Evolutionary conservation across 129 eudicot species (phyloP).

Genomic region (Calendula officinalis): DNA sequence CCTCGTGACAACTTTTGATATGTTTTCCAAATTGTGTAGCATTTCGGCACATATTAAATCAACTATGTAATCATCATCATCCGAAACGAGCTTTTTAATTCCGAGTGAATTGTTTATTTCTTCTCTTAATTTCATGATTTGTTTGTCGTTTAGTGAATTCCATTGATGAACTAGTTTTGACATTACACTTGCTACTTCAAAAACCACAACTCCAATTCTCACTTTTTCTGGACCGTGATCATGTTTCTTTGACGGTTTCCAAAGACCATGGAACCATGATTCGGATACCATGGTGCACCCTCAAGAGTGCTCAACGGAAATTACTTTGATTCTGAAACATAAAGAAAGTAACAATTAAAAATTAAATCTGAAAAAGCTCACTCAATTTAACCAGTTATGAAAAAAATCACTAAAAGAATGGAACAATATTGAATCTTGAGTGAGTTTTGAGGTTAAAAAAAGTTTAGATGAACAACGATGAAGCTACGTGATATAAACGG

Average conservation of each 20-base stretch:
- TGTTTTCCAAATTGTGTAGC: constrained; percentile 49
- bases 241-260: constrained; percentile 55
- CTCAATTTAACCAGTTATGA: too few relatives aligned
- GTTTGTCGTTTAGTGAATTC: constrained; percentile 62
- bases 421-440: too few relatives aligned
- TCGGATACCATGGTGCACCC: constrained; percentile 53
- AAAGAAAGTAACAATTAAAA: constrained; percentile 17
- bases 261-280: constrained; percentile 71
- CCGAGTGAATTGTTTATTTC: constrained; percentile 62
- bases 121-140: constrained; percentile 55
- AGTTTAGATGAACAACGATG: too few relatives aligned
- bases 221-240: constrained; percentile 39
- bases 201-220: constrained; percentile 57
- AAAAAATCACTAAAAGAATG: too few relatives aligned
- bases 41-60: constrained; percentile 61
- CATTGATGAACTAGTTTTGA: constrained; percentile 70
- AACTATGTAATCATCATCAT: constrained; percentile 54
- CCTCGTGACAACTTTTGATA: constrained; percentile 53
- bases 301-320: constrained; percentile 6
- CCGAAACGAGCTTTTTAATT: constrained; percentile 64
- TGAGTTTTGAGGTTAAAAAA: too few relatives aligned
- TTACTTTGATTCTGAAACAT: constrained; percentile 23
- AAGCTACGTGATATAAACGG: background rate
- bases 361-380: background rate
- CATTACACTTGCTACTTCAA: constrained; percentile 80